Evolutionary conservation across 345 rosid species (phyloP), one percentile per base, ranked within the genome.

Genomic region (Durio zibethinus): DNA sequence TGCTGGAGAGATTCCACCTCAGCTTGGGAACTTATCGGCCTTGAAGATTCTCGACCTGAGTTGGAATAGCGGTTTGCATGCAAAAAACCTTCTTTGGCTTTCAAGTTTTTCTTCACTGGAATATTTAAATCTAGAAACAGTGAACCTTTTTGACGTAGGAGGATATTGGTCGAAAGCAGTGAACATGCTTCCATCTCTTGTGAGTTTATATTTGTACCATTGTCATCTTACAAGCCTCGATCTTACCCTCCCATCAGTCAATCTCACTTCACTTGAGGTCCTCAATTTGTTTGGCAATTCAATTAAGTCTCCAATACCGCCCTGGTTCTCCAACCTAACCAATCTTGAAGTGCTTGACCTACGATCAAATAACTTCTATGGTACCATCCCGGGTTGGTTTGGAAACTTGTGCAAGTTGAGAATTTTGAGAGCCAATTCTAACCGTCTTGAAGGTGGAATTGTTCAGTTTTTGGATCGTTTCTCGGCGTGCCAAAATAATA

Each of bases 391-490:
- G 38, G 20, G 4, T 61, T 61, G 66, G 66, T n/a, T 61, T 31
- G 66, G 66, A 61, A 61, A 16, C 16, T 61, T 61, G 38, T 61
- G 40, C 66, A 31, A 31, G 66, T 61, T 61, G 66, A 61, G 66
- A 61, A 0, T 15, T 29, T 31, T 61, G n/a, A 31, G 40, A 29
- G n/a, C 31, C 21, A 31, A 61, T 61, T 61, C 66, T 15, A 61
- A 61, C 38, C 40, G 5, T 16, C 6, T 61, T 7, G n/a, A 61
- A 4, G 66, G 11, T 31, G 42, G 40, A 15, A 29, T 61, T 33
- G 29, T 61, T 7, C 21, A 16, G 66, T 29, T 61, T 61, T 7
- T 61, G 40, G 40, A 61, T n/a, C 40, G 21, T 15, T 31, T 61
- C 40, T 61, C 40, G 5, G 38, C 40, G 15, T 61, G 40, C 40